These are phyloP conservation scores for Rhynchospora tenuis DNA, from an alignment of 176 grass and related monocot species.

Conservation along the genomic window DNA sequence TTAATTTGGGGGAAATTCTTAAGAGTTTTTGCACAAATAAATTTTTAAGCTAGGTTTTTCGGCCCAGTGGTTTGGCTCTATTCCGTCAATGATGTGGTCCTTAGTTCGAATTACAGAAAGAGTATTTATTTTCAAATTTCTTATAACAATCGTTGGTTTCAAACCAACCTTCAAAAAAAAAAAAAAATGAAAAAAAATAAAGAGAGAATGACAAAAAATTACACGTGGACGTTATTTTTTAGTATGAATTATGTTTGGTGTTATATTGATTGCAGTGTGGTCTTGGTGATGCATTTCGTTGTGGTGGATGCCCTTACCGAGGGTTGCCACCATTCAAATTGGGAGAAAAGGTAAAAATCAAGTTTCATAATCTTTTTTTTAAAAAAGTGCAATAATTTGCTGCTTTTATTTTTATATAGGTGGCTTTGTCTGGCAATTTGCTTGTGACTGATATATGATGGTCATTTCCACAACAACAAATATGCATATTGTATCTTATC, in stretches of 20 bases:
- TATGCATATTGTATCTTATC: background rate
- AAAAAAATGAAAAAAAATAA: no score
- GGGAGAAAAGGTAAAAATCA: slow-evolving; percentile 66
- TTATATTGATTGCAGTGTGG: slow-evolving; percentile 59
- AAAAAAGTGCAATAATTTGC: background rate
- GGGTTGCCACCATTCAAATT: slow-evolving; percentile 74
- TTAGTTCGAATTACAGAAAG: no score
- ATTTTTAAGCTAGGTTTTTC: no score
- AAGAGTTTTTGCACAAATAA: no score
- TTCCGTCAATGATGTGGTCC: no score
- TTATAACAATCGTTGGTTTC: no score
- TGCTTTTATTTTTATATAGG: slow-evolving; percentile 22
- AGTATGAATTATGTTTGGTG: background rate
- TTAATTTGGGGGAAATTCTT: background rate
- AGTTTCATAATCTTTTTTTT: background rate
- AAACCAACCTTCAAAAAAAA: no score
- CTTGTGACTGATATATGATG: slow-evolving; percentile 57
- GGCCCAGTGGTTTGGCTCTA: no score
- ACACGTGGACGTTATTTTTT: background rate
- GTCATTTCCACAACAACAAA: background rate
- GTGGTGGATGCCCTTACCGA: slow-evolving; percentile 76
- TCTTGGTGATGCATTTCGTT: slow-evolving; percentile 87
- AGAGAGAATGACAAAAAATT: no score
- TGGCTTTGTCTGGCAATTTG: slow-evolving; percentile 47
- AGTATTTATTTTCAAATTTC: no score